phyloP scores from a whole-genome alignment of 345 rosid genomes.

The Heritiera fomes region DNA sequence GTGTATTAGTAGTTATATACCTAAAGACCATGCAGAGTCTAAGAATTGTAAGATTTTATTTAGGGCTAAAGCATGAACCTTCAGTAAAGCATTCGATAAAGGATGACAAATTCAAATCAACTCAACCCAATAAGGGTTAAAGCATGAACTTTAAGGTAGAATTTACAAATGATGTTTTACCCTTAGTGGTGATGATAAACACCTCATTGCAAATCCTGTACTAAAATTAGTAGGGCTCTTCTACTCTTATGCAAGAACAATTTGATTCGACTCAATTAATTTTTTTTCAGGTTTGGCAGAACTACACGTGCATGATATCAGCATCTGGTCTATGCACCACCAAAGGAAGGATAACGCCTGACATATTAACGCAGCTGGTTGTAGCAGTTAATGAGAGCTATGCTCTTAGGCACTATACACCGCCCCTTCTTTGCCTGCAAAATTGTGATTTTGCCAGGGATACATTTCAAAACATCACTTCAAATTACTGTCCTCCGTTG shows the following conservation, averaged over 20 bases:
- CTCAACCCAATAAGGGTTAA: not conserved
- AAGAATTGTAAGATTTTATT: not conserved
- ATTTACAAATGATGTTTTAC: not conserved
- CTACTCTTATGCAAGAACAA: not conserved
- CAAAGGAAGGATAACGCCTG: conserved; percentile 83
- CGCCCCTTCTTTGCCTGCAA: conserved; percentile 77
- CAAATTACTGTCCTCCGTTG: conserved; percentile 72
- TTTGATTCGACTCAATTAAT: not conserved
- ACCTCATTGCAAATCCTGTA: not conserved
- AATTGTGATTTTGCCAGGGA: conserved; percentile 84
- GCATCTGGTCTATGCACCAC: conserved; percentile 55
- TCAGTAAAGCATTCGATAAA: not conserved
- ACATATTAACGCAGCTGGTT: conserved; percentile 51
- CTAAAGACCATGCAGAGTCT: not conserved
- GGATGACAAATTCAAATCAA: not conserved
- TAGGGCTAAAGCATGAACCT: not conserved
- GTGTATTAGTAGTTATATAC: not conserved
- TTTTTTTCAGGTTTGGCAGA: conserved; percentile 69
- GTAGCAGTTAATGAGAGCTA: conserved; percentile 81
- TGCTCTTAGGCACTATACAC: conserved; percentile 85
- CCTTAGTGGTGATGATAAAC: not conserved
- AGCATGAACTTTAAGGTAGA: not conserved
- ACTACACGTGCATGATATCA: conserved; percentile 59
- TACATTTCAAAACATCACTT: conserved; percentile 70
- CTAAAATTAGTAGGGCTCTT: not conserved